These are phyloP conservation scores for Penicillium sp. DNA, from an alignment of 2,329 filamentous ascomycete genomes.

Conservation along the genomic window DNA sequence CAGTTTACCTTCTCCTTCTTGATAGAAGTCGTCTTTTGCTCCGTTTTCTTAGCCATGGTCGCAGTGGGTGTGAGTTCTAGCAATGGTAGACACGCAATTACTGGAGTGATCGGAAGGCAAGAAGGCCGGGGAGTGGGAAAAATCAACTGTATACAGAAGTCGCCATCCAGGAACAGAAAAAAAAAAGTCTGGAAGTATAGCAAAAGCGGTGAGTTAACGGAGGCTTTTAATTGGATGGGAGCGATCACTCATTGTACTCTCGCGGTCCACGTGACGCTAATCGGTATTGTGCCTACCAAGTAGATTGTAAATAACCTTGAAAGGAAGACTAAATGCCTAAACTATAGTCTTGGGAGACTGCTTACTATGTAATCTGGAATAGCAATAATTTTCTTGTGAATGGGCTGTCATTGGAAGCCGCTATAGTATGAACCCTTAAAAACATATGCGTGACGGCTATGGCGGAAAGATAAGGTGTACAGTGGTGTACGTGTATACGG, in stretches of 20 bases:
- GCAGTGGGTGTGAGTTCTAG: neutral
- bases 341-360: too few species aligned
- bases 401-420: too few species aligned
- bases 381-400: too few species aligned
- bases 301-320: too few species aligned
- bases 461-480: too few species aligned
- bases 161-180: constrained; percentile 20
- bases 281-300: neutral
- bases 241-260: neutral
- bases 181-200: constrained; percentile 25
- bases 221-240: constrained; percentile 22
- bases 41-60: constrained; percentile 32
- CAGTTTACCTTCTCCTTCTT: constrained; percentile 28
- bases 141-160: constrained; percentile 7
- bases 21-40: constrained; percentile 23
- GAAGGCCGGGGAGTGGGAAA: neutral
- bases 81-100: neutral
- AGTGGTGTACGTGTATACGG: too few species aligned
- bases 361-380: too few species aligned
- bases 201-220: constrained; percentile 25
- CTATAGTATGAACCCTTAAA: too few species aligned
- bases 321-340: too few species aligned
- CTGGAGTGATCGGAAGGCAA: neutral
- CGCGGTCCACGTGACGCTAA: neutral
- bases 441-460: too few species aligned